Evolutionary conservation across 176 grass and related monocot genomes (phyloP).

Genomic region (Poa annua): DNA sequence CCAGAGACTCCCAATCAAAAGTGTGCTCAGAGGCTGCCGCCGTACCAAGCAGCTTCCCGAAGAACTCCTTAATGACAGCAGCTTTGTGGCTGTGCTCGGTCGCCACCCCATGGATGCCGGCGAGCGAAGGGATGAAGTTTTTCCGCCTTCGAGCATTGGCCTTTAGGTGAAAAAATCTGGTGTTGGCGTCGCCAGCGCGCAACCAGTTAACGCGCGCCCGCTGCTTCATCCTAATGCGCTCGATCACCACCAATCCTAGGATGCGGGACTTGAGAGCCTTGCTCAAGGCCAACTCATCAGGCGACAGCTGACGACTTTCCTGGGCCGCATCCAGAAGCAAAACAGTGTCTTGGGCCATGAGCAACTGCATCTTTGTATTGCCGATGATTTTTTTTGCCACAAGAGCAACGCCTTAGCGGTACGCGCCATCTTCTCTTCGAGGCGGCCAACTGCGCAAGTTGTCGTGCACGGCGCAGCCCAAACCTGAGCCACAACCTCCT

Average conservation of each 20-base stretch:
- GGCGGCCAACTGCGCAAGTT: fast-evolving
- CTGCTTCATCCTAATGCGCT: not conserved
- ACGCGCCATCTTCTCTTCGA: fast-evolving
- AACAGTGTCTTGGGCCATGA: not conserved
- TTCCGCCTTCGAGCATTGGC: not conserved
- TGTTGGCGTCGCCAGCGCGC: not conserved
- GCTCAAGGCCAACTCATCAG: not conserved
- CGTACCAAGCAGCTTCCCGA: too few relatives aligned
- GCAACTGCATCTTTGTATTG: not conserved
- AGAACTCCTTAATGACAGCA: too few relatives aligned
- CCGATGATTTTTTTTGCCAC: not conserved
- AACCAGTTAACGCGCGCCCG: not conserved
- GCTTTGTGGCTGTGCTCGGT: too few relatives aligned
- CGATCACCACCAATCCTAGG: not conserved
- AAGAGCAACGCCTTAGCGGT: fast-evolving
- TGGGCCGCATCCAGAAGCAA: not conserved
- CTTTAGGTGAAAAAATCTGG: not conserved
- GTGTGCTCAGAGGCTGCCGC: too few relatives aligned
- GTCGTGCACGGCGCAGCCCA: not conserved
- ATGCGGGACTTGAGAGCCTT: not conserved
- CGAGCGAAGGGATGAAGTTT: not conserved
- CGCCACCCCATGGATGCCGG: too few relatives aligned
- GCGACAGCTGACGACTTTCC: not conserved
- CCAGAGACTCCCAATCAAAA: too few relatives aligned
- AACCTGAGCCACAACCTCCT: not conserved